Evolutionary conservation across 768 basidiomycete genomes (phyloP), one percentile per base, ranked within the genome.

Genomic region (Serendipita sp.): DNA sequence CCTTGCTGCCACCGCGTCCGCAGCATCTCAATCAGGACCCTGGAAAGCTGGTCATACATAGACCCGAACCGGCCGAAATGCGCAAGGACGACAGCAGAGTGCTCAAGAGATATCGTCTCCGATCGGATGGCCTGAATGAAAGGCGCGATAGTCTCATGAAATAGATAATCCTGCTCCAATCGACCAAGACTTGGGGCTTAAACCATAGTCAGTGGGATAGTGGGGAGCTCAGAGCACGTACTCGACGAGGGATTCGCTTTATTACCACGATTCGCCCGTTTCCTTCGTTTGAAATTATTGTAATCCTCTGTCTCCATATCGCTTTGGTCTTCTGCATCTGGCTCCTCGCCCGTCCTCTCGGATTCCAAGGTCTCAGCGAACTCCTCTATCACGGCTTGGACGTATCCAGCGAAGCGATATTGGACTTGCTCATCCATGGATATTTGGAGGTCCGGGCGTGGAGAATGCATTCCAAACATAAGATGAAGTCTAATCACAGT

Each of bases 301-400:
- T n/a, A n/a, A n/a, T 74, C 72, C 43, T 74, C 77, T 20, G 58
- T 64, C 3, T 64, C 63, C n/a, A 65, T 64, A 11, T 71, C 66
- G 61, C 63, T 42, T 33, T 61, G 65, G 28, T 66, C 69, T 2
- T 61, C 66, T 2, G 41, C 51, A 3, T 67, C 66, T 2, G 69
- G 67, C 24, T 65, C 64, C 4, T 72, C 69, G 2, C 72, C 69
- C 9, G 11, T 62, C 11, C 62, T 63, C 1, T 69, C 70, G 38
- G n/a, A n/a, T n/a, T n/a, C n/a, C n/a, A n/a, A n/a, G n/a, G n/a
- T n/a, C n/a, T 92, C 90, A 0, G 83, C 81, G 70, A 87, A 93
- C 61, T 84, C 81, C 68, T 96, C 93, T 41, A 96, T 85, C 67
- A 90, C 89, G 1, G 89, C 86, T 69, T 95, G 89, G 20, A 98